A percentile compares a stretch with the other conserved stretches of the same genome.
phyloP scores from a whole-genome alignment of 148 eudicot species.

The Rhododendron henanense region DNA sequence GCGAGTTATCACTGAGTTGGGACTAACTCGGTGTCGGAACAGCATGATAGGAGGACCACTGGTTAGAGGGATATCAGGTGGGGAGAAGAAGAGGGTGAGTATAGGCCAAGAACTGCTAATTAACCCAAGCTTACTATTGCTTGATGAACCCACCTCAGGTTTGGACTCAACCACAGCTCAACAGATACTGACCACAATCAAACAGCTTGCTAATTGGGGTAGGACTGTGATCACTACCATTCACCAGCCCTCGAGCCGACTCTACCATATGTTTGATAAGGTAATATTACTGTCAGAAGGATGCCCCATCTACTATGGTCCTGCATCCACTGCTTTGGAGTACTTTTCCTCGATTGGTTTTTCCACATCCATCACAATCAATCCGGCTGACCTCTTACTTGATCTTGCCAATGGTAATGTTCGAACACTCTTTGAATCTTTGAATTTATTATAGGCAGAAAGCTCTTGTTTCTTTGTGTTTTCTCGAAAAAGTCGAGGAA shows the following conservation, averaged over 20 bases:
- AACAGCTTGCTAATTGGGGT: conserved; percentile 71
- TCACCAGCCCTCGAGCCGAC: conserved; percentile 92
- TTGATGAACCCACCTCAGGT: conserved; percentile 99
- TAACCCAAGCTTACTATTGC: conserved; percentile 74
- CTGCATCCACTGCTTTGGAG: conserved; percentile 61
- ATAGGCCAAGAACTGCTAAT: conserved; percentile 95
- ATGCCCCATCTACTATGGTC: conserved; percentile 84
- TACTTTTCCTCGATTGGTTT: conserved; percentile 81
- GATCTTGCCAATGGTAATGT: conserved; percentile 92
- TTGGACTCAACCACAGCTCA: conserved; percentile 94
- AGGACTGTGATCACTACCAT: conserved; percentile 86
- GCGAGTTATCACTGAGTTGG: conserved; percentile 55
- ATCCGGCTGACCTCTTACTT: conserved; percentile 90
- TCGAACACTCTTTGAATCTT: not conserved
- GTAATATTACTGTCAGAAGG: conserved; percentile 80
- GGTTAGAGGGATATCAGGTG: conserved; percentile 88
- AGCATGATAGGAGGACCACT: conserved; percentile 96
- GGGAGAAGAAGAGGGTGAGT: conserved; percentile 90
- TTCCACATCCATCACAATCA: conserved; percentile 62
- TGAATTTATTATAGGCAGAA: not conserved
- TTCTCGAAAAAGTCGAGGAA: not conserved
- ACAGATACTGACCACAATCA: conserved; percentile 60
- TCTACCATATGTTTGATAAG: conserved; percentile 87
- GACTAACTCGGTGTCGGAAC: conserved; percentile 51
- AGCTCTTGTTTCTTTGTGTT: not conserved